Percentiles rank a stretch among this genome's conserved stretches.
Conservation (phyloP, 2,329 filamentous ascomycete genomes). For the Fonsecaea pugnacius region DNA sequence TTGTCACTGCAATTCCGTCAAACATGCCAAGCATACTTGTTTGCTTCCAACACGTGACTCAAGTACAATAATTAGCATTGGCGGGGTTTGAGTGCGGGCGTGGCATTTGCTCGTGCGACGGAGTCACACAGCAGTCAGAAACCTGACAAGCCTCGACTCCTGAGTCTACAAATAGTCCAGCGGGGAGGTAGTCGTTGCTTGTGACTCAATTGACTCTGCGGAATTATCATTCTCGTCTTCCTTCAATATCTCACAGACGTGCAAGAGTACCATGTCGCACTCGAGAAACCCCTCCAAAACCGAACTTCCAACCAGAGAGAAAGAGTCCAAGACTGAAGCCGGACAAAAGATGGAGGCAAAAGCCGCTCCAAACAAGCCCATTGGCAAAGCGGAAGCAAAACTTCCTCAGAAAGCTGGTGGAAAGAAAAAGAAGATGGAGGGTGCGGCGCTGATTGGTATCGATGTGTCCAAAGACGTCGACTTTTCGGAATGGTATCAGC, state of each 20-base stretch:
- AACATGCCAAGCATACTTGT: slow-evolving; percentile 3
- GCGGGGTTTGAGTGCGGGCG: slow-evolving; percentile 9
- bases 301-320: slow-evolving; percentile 32
- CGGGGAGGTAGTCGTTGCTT: neutral
- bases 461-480: slow-evolving; percentile 83
- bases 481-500: slow-evolving; percentile 95
- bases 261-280: slow-evolving; percentile 28
- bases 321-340: slow-evolving; percentile 17
- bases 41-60: neutral
- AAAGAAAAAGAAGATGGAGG: slow-evolving; percentile 61
- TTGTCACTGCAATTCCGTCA: neutral
- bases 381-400: slow-evolving; percentile 52
- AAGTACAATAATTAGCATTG: neutral
- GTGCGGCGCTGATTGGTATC: slow-evolving; percentile 77
- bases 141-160: slow-evolving; percentile 5
- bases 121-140: slow-evolving; percentile 8
- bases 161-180: neutral
- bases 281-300: slow-evolving; percentile 30
- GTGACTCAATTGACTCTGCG: slow-evolving; percentile 1
- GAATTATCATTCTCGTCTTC: neutral
- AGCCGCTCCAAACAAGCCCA: slow-evolving; percentile 47
- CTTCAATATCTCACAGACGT: neutral
- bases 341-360: slow-evolving; percentile 52
- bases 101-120: slow-evolving; percentile 14
- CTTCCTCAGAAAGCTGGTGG: slow-evolving; percentile 45